Conservation (phyloP, 1,139 yeast species). For the Yamadazyma dendronema region DNA sequence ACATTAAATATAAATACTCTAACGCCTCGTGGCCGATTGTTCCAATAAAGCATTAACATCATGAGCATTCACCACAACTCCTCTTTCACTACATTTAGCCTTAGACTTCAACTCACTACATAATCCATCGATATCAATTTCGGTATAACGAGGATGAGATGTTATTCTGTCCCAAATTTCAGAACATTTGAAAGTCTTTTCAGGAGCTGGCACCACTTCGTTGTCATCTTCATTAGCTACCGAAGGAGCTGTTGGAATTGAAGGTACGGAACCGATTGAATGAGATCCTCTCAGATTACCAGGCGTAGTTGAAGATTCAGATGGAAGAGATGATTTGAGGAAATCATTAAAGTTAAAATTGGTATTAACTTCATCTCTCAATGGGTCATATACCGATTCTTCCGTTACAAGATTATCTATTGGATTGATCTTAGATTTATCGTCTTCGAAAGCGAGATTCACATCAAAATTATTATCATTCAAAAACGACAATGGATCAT, state of each 20-base stretch:
- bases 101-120: constrained; percentile 84
- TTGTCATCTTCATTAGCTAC: constrained; percentile 19
- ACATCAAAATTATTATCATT: constrained; percentile 51
- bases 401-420: constrained; percentile 51
- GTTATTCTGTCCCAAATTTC: constrained; percentile 97
- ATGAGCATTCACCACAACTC: constrained; percentile 77
- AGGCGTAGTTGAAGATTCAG: constrained; percentile 9
- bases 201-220: constrained; percentile 36
- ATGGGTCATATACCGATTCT: constrained; percentile 69
- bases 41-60: constrained; percentile 72
- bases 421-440: constrained; percentile 23
- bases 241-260: constrained; percentile 3
- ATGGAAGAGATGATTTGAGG: constrained; percentile 25
- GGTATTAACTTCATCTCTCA: constrained; percentile 22
- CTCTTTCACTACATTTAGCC: constrained; percentile 94
- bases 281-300: neutral
- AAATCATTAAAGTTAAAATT: constrained; percentile 39
- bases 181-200: constrained; percentile 57
- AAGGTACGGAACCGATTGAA: neutral
- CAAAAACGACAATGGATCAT: constrained; percentile 46
- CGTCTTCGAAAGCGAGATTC: constrained; percentile 42
- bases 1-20: too few species aligned
- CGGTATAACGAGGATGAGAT: constrained; percentile 89
- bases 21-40: constrained; percentile 33
- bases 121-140: constrained; percentile 88